Evolutionary conservation across 2,329 filamentous ascomycete genomes (phyloP).

Genomic region (Penicillium italicum): DNA sequence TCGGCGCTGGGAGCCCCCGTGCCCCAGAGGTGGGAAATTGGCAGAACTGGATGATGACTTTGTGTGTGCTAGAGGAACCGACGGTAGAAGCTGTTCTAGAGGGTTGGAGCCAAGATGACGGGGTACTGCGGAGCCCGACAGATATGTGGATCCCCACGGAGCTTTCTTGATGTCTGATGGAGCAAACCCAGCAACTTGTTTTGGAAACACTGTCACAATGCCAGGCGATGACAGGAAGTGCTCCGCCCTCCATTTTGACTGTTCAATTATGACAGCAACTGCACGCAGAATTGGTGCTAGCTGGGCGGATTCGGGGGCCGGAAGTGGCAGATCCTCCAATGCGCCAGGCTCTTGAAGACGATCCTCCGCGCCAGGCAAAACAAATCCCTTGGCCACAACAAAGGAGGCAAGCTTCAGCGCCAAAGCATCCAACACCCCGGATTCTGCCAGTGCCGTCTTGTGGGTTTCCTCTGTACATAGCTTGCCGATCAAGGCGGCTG

Average conservation of each 20-base stretch:
- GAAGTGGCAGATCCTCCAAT: conserved; percentile 56
- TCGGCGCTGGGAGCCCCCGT: conserved; percentile 36
- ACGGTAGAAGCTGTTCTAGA: conserved; percentile 64
- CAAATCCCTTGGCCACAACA: conserved; percentile 63
- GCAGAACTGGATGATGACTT: conserved; percentile 32
- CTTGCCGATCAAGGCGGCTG: conserved; percentile 52
- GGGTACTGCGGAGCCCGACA: conserved; percentile 50
- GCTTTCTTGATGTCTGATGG: conserved; percentile 48
- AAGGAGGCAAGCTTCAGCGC: conserved; percentile 70
- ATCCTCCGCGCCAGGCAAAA: conserved; percentile 62
- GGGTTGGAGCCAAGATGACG: conserved; percentile 50
- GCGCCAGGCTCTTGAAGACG: conserved; percentile 54
- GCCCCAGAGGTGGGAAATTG: conserved; percentile 55
- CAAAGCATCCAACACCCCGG: conserved; percentile 73
- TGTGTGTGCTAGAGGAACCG: conserved; percentile 36
- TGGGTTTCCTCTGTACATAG: conserved; percentile 68
- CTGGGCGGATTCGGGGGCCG: conserved; percentile 57
- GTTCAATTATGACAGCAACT: conserved; percentile 69
- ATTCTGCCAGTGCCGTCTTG: conserved; percentile 66
- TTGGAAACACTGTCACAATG: conserved; percentile 66
- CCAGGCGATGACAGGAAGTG: conserved; percentile 66
- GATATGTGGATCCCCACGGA: conserved; percentile 53
- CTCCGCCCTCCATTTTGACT: conserved; percentile 74
- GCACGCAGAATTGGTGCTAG: conserved; percentile 72
- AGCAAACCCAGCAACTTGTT: conserved; percentile 50